Evolutionary conservation across 352 stramenopile genomes (phyloP).

Genomic region (Phytopythium kandeliae): DNA sequence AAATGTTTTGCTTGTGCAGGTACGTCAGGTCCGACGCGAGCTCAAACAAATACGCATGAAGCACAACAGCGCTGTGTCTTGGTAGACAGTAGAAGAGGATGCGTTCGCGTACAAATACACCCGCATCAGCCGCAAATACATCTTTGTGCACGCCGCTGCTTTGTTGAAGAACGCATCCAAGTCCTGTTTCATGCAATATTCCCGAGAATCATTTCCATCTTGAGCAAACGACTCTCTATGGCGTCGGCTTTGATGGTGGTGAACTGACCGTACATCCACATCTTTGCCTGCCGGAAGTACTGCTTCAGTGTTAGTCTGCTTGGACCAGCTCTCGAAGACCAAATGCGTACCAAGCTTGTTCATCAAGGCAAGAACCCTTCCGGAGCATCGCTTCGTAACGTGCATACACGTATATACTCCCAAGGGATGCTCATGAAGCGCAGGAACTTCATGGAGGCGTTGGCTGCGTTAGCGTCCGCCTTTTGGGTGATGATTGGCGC

Average conservation of each 20-base stretch:
- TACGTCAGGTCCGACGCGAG: too few relatives aligned
- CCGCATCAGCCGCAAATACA: too few relatives aligned
- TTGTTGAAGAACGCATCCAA: too few relatives aligned
- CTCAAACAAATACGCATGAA: too few relatives aligned
- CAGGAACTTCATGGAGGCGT: not conserved
- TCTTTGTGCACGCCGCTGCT: too few relatives aligned
- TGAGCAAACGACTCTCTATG: conserved; percentile 6
- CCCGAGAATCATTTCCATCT: conserved; percentile 7
- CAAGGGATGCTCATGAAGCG: not conserved
- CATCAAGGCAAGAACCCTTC: not conserved
- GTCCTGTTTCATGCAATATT: too few relatives aligned
- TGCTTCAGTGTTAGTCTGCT: conserved; percentile 2
- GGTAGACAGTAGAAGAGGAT: too few relatives aligned
- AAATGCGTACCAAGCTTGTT: conserved; percentile 1
- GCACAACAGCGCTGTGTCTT: too few relatives aligned
- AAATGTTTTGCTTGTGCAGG: too few relatives aligned
- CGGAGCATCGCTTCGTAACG: not conserved
- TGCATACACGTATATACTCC: not conserved
- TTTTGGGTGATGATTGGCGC: not conserved
- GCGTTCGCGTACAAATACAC: too few relatives aligned
- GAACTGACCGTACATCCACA: conserved; percentile 9
- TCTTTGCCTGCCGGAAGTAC: conserved; percentile 10
- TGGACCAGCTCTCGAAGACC: not conserved
- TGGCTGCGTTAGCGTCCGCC: not conserved
- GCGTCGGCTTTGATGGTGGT: not conserved